Percentiles rank a stretch among this genome's conserved stretches.
phyloP scores from a whole-genome alignment of 768 basidiomycete genomes.

The Tulasnella sp. region DNA sequence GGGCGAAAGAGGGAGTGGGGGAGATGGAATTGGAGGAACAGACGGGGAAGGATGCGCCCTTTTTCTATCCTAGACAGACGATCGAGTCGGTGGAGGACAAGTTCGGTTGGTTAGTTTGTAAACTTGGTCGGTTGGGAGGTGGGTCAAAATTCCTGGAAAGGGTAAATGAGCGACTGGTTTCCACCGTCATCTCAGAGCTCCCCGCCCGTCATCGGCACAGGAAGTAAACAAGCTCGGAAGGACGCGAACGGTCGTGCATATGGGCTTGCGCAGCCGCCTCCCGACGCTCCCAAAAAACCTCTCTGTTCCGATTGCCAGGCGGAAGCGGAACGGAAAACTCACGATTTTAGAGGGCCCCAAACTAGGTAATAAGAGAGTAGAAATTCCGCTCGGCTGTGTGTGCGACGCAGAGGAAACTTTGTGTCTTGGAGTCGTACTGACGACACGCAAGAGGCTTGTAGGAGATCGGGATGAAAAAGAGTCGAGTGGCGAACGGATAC shows the following conservation, averaged over 20 bases:
- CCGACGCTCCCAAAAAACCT: background rate
- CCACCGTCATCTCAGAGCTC: background rate
- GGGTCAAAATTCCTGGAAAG: background rate
- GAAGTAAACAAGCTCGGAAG: background rate
- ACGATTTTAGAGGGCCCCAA: background rate
- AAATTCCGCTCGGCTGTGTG: background rate
- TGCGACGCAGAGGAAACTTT: background rate
- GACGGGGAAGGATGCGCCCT: background rate
- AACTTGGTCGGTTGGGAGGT: background rate
- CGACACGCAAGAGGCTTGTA: background rate
- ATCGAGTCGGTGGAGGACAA: background rate
- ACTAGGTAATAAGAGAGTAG: background rate
- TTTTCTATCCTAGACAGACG: background rate
- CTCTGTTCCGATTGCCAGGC: background rate
- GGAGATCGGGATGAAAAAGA: background rate
- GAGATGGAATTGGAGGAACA: background rate
- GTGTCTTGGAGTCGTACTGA: background rate
- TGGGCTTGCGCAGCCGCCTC: background rate
- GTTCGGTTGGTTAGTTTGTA: background rate
- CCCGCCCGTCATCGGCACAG: background rate
- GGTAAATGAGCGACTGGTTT: background rate
- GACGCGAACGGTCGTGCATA: background rate
- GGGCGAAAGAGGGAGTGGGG: background rate
- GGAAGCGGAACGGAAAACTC: background rate
- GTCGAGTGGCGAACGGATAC: background rate